Conservation (phyloP, 495 filamentous ascomycete genomes). For the Schizothecium vesticola region DNA sequence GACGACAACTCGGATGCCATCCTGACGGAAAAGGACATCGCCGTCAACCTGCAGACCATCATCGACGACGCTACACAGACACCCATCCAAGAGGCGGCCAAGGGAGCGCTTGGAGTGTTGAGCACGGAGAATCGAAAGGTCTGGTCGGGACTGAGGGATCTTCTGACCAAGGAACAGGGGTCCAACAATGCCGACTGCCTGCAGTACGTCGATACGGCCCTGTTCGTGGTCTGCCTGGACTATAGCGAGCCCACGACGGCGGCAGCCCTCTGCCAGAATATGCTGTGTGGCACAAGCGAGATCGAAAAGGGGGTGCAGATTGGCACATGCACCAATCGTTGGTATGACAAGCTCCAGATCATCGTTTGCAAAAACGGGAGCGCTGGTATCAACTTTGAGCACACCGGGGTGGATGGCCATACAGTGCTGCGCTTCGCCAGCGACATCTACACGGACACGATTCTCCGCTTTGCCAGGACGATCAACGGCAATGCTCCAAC, state of each 20-base stretch:
- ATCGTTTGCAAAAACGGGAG: slow-evolving; percentile 99
- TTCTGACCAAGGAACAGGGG: slow-evolving; percentile 76
- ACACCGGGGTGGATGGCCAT: slow-evolving; percentile 96
- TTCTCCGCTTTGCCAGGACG: slow-evolving; percentile 88
- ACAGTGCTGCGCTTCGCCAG: slow-evolving; percentile 94
- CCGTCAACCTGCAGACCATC: slow-evolving; percentile 87
- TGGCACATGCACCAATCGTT: slow-evolving; percentile 94
- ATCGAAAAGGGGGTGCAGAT: slow-evolving; percentile 92
- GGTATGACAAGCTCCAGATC: slow-evolving; percentile 99
- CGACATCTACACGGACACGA: slow-evolving; percentile 96
- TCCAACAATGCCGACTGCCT: slow-evolving; percentile 95
- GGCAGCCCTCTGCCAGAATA: slow-evolving; percentile 86
- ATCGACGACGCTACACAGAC: slow-evolving; percentile 83
- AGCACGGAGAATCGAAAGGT: slow-evolving; percentile 95
- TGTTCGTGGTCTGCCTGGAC: slow-evolving; percentile 90
- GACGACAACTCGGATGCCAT: slow-evolving; percentile 92
- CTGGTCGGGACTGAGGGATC: slow-evolving; percentile 87
- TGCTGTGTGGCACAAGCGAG: slow-evolving; percentile 93
- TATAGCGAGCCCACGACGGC: slow-evolving; percentile 77
- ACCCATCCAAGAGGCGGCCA: slow-evolving; percentile 89
- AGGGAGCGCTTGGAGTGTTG: slow-evolving; percentile 85
- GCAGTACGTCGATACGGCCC: slow-evolving; percentile 86
- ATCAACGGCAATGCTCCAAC: slow-evolving; percentile 94
- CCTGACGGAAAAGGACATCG: slow-evolving; percentile 94
- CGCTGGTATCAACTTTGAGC: slow-evolving; percentile 98